Conservation (phyloP, 2,329 filamentous ascomycete species). For the Xylaria digitata region DNA sequence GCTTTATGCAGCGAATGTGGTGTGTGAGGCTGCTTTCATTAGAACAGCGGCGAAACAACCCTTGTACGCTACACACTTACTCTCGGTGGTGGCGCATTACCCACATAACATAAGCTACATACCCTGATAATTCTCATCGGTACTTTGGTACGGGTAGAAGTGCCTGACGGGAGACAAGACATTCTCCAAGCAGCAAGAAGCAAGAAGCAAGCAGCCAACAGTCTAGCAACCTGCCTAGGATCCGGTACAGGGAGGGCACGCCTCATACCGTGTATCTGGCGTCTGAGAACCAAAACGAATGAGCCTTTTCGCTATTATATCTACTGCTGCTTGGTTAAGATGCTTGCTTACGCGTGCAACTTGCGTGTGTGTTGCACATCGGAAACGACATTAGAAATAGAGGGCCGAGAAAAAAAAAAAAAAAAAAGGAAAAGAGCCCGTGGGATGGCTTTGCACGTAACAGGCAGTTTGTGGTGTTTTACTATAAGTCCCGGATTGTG, state of each 20-base stretch:
- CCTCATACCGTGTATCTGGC: slow-evolving; percentile 7
- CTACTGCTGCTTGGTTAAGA: slow-evolving; percentile 25
- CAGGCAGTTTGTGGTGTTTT: slow-evolving; percentile 6
- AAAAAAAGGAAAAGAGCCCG: not conserved
- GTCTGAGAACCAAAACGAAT: slow-evolving; percentile 14
- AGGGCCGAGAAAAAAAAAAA: too few species aligned
- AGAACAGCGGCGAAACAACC: slow-evolving; percentile 13
- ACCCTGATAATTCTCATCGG: slow-evolving; percentile 2
- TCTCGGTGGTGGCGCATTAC: slow-evolving; percentile 18
- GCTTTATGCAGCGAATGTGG: slow-evolving; percentile 15
- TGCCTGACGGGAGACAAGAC: slow-evolving; percentile 8
- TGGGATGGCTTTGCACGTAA: not conserved
- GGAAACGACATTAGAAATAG: not conserved
- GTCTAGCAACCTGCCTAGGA: slow-evolving; percentile 26
- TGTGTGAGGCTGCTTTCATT: slow-evolving; percentile 26
- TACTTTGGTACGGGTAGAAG: slow-evolving; percentile 14
- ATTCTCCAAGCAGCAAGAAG: slow-evolving; percentile 1
- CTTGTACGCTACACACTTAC: slow-evolving; percentile 11
- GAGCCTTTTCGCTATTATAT: slow-evolving; percentile 15
- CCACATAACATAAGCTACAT: not conserved
- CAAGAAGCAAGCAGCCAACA: slow-evolving; percentile 13
- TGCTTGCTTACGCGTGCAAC: slow-evolving; percentile 12
- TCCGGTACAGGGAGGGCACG: slow-evolving; percentile 18
- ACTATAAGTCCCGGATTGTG: slow-evolving; percentile 2
- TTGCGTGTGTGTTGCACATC: slow-evolving; percentile 5